Evolutionary conservation across 75 land plant genomes (phyloP).

Genomic region (Cupressus sempervirens): DNA sequence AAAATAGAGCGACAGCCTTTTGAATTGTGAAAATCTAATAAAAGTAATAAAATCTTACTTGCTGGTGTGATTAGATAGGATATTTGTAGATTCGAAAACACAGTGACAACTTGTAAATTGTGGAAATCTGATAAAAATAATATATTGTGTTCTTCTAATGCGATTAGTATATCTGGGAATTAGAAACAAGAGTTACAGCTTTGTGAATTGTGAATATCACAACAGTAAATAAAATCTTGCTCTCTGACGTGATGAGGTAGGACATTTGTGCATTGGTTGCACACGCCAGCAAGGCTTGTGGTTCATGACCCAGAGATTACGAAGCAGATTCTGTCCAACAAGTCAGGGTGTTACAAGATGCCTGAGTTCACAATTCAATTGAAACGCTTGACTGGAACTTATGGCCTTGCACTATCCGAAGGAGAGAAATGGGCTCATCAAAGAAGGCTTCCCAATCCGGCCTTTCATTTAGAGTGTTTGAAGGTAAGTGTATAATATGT

Average conservation of each 20-base stretch:
- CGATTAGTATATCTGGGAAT: conserved; percentile 8
- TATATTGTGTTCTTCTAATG: not conserved
- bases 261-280: no score
- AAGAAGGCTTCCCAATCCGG: conserved; percentile 31
- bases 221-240: no score
- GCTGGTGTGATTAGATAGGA: conserved; percentile 9
- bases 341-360: no score
- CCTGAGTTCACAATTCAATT: not conserved
- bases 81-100: not conserved
- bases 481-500: conserved; percentile 31
- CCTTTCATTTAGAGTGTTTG: conserved; percentile 30
- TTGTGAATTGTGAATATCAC: no score
- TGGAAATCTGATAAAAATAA: not conserved
- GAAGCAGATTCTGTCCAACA: no score
- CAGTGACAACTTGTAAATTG: no score
- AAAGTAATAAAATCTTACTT: not conserved
- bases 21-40: not conserved
- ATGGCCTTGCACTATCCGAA: conserved; percentile 12
- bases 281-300: no score
- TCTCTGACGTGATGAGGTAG: no score
- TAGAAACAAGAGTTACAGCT: no score
- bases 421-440: conserved; percentile 36
- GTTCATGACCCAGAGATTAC: no score
- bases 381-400: not conserved
- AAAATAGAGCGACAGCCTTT: no score